Evolutionary conservation across 768 basidiomycete genomes (phyloP).

Genomic region (Boletus sp.): DNA sequence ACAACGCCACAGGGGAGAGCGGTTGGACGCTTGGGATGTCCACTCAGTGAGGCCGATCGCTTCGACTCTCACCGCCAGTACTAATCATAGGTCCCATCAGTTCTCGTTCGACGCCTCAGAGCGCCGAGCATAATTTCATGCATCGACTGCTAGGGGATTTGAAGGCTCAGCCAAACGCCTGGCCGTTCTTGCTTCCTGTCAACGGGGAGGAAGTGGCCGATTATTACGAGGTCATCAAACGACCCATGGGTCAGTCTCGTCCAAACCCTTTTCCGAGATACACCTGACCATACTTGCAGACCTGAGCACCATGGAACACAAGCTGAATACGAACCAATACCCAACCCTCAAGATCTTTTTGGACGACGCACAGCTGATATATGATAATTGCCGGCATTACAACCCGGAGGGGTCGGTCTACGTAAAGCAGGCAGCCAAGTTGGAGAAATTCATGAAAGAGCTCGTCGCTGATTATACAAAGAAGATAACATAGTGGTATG

Average conservation of each 20-base stretch:
- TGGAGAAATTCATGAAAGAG: conserved; percentile 77
- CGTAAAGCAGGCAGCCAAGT: conserved; percentile 76
- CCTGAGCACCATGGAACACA: conserved; percentile 83
- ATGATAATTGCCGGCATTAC: conserved; percentile 86
- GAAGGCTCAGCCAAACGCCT: conserved; percentile 72
- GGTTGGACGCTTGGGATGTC: conserved; percentile 90
- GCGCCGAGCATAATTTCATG: conserved; percentile 65
- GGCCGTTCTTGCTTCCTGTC: conserved; percentile 88
- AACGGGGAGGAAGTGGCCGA: conserved; percentile 76
- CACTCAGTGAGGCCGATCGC: conserved; percentile 50
- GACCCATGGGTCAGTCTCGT: conserved; percentile 82
- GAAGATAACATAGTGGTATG: conserved; percentile 10
- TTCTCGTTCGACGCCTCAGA: conserved; percentile 45
- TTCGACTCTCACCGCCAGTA: background rate
- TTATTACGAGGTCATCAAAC: conserved; percentile 85
- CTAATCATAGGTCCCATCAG: conserved; percentile 12
- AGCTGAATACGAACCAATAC: conserved; percentile 88
- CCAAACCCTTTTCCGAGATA: background rate
- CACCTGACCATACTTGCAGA: conserved; percentile 45
- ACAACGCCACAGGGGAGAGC: conserved; percentile 61
- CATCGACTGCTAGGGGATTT: conserved; percentile 77
- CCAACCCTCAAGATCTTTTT: conserved; percentile 68
- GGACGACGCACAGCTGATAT: conserved; percentile 79
- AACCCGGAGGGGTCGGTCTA: conserved; percentile 82
- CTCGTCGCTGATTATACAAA: conserved; percentile 35